These are phyloP conservation scores for Alternaria arbusti DNA, from an alignment of 2,329 filamentous ascomycete genomes.

Conservation along the genomic window DNA sequence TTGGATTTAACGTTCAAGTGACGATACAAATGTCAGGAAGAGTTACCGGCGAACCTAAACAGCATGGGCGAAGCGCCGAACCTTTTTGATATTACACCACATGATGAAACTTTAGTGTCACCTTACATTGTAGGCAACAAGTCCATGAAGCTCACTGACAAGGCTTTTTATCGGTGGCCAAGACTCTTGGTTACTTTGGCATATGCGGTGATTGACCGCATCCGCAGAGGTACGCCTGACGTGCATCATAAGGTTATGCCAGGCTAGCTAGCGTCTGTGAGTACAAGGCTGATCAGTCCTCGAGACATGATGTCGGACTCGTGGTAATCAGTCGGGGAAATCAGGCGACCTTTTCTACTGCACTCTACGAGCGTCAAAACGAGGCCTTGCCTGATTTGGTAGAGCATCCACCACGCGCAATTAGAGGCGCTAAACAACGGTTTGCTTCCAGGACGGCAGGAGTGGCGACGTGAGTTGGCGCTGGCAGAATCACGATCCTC, in stretches of 20 bases:
- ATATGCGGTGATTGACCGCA: background rate
- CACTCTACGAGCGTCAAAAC: background rate
- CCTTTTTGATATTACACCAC: background rate
- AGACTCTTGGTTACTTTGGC: background rate
- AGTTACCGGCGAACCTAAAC: background rate
- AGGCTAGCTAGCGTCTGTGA: background rate
- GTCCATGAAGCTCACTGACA: background rate
- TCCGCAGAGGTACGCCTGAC: constrained; percentile 3
- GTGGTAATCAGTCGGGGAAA: background rate
- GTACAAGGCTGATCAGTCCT: constrained; percentile 1
- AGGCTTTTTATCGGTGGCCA: background rate
- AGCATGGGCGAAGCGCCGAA: background rate
- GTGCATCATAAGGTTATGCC: background rate
- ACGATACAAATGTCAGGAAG: background rate
- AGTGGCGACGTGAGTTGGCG: background rate
- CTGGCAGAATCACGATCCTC: constrained; percentile 18
- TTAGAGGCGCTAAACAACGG: background rate
- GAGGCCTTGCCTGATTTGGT: constrained; percentile 1
- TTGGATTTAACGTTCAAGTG: background rate
- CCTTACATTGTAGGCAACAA: background rate
- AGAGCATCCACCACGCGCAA: background rate
- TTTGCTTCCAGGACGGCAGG: background rate
- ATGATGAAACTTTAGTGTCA: background rate
- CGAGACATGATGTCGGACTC: constrained; percentile 1
- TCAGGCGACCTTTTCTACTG: constrained; percentile 2